A percentile compares a stretch with the other conserved stretches of the same genome.
Evolutionary conservation across 2,329 filamentous ascomycete species (phyloP).

Genomic region (Neurospora sp.): DNA sequence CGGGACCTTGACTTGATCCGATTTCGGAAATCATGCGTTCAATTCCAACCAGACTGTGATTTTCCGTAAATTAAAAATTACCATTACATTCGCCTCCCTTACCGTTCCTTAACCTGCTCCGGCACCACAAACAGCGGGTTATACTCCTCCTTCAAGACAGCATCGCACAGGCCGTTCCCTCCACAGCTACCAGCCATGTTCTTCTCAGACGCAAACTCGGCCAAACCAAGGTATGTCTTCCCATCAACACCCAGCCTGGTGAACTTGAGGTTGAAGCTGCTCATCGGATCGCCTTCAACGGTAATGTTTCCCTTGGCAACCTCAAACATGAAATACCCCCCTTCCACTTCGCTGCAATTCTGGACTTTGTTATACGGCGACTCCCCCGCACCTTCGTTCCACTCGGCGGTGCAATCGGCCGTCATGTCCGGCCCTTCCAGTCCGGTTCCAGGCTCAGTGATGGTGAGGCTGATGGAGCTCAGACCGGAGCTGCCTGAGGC

Average conservation of each 20-base stretch:
- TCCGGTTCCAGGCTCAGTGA: background rate
- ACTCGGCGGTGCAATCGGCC: background rate
- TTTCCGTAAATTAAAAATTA: background rate
- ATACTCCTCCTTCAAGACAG: background rate
- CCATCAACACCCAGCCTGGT: background rate
- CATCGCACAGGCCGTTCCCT: background rate
- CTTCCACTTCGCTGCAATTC: conserved; percentile 2
- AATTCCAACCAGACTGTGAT: background rate
- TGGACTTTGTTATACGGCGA: conserved; percentile 1
- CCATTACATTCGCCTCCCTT: background rate
- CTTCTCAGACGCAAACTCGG: background rate
- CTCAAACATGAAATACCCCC: conserved; percentile 2
- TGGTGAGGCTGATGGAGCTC: conserved; percentile 8
- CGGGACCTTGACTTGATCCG: background rate
- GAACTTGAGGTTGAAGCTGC: background rate
- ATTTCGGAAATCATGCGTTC: background rate
- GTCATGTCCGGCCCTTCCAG: background rate
- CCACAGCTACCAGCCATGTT: background rate
- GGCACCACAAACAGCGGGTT: background rate
- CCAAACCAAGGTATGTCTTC: background rate
- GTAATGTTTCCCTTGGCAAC: background rate
- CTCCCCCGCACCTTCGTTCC: background rate
- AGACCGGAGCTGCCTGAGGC: background rate
- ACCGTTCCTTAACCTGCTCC: background rate
- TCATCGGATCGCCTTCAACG: background rate